Percentiles rank a stretch among this genome's conserved stretches.
phyloP scores from a whole-genome alignment of 805 yeast genomes.

The Ogataea siamensis region DNA sequence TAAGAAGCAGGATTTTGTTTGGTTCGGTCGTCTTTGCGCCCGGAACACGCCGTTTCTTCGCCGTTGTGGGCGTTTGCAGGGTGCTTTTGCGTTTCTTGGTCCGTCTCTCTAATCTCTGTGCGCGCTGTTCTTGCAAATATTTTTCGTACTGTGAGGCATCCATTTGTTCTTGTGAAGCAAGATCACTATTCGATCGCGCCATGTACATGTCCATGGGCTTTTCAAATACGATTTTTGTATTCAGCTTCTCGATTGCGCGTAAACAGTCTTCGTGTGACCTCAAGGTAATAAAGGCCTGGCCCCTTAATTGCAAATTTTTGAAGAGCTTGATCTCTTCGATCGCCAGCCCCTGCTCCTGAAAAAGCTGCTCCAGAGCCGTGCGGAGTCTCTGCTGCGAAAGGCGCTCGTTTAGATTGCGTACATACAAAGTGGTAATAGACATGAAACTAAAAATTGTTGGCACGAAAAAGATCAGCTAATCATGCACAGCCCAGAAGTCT shows the following conservation, averaged over 20 bases:
- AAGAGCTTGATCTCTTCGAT: constrained; percentile 51
- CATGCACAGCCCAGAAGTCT: neutral
- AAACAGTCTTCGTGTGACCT: constrained; percentile 41
- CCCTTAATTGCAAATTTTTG: constrained; percentile 63
- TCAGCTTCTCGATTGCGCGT: constrained; percentile 42
- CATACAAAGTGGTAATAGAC: constrained; percentile 43
- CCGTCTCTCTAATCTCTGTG: constrained; percentile 24
- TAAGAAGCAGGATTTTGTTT: constrained; percentile 64
- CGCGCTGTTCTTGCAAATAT: constrained; percentile 18
- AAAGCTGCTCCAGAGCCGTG: constrained; percentile 39
- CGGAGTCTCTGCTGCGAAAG: constrained; percentile 53
- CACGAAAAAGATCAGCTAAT: neutral
- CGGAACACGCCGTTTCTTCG: constrained; percentile 17
- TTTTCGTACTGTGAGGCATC: constrained; percentile 21
- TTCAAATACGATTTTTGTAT: constrained; percentile 43
- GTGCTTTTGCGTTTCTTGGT: constrained; percentile 23
- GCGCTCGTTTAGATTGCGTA: constrained; percentile 72
- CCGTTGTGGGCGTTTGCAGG: constrained; percentile 15
- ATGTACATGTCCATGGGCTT: constrained; percentile 46
- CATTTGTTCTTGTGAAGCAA: constrained; percentile 14
- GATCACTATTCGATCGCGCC: constrained; percentile 47
- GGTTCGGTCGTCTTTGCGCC: constrained; percentile 46
- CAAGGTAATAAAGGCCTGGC: constrained; percentile 79
- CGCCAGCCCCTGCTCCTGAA: constrained; percentile 47
- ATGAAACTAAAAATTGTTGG: constrained; percentile 4